Conservation (phyloP, 139 green algal species). For the Edaphochlamys debaryana region DNA sequence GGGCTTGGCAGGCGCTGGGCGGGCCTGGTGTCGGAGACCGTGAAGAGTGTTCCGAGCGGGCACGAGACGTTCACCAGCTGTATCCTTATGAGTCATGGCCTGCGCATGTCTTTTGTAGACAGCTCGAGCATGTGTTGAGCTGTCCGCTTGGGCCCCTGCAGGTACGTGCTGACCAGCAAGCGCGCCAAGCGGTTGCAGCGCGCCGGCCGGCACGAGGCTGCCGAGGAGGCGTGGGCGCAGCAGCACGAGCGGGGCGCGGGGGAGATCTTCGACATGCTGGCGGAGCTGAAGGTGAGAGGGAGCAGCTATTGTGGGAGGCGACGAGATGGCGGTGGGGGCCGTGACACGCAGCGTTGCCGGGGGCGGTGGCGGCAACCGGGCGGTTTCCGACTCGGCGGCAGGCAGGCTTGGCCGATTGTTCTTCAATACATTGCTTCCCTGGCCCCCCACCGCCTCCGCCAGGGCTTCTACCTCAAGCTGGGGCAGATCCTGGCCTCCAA, state of each 20-base stretch:
- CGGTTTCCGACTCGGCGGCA: too few species aligned
- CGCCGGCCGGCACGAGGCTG: conserved; percentile 9
- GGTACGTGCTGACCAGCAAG: conserved; percentile 14
- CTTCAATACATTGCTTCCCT: too few species aligned
- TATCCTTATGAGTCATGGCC: too few species aligned
- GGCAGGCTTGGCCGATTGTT: too few species aligned
- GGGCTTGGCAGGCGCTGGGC: background rate
- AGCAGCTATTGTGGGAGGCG: background rate
- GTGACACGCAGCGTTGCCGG: background rate
- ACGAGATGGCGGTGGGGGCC: too few species aligned
- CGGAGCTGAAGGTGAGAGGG: conserved; percentile 37
- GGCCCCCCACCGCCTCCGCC: background rate
- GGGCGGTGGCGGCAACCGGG: too few species aligned
- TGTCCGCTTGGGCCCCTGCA: too few species aligned
- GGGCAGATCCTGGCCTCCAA: conserved; percentile 65
- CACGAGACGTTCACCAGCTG: too few species aligned
- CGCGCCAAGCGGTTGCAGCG: conserved; percentile 14
- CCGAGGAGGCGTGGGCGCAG: conserved; percentile 45
- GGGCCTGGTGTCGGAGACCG: too few species aligned
- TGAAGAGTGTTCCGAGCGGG: background rate
- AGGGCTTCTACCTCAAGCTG: conserved; percentile 68
- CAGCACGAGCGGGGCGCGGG: conserved; percentile 46
- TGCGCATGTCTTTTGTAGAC: too few species aligned
- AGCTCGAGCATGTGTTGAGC: too few species aligned
- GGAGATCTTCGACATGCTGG: conserved; percentile 54